Evolutionary conservation across 225 moss, liverwort and hornwort genomes (phyloP), one percentile per base, ranked within the genome.

Genomic region (Antitrichia curtipendula): DNA sequence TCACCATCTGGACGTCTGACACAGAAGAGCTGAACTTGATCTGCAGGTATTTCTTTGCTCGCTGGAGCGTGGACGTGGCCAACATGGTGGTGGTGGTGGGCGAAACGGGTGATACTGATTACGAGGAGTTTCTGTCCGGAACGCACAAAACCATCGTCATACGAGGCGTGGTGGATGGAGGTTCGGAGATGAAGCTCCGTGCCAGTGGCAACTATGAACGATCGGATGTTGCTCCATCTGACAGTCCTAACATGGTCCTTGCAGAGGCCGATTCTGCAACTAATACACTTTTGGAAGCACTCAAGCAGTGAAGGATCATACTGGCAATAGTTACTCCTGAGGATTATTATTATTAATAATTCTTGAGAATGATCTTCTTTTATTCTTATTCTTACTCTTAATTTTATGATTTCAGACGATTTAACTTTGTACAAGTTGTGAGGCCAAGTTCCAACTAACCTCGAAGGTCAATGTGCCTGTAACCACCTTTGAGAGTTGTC

Each of bases 51-150:
- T 92, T 94, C 87, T 94, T 94, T 75, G 90, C 91, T 72, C 94
- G 93, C 75, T 94, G 94, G 94, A 92, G 87, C 29, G 89, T 94
- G 79, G 94, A 94, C 64, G 94, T 94, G 85, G 92, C 93, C 75
- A 93, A 92, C 85, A 94, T 94, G 94, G 53, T 94, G 60, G 88
- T 94, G 65, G 87, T 94, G 79, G 90, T 94, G 58, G 94, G 94
- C 36, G 94, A 94, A 71, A 93, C 92, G 34, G 94, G 94, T 45
- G 94, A 93, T 81, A 92, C 94, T 71, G 94, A 94, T 75, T 91
- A 94, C 54, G 93, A 94, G 75, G 93, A 93, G 75, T 69, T 94
- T 66, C 81, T 94, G 57, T 93, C 94, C 25, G 93, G 94, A 70
- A 93, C 92, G 52, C 94, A 94, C 89, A 94, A 86, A 84, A 93